Percentiles rank a stretch among this genome's conserved stretches.
These are phyloP conservation scores for Phytophthora tentaculata DNA, from an alignment of 352 stramenopile genomes.

Conservation along the genomic window DNA sequence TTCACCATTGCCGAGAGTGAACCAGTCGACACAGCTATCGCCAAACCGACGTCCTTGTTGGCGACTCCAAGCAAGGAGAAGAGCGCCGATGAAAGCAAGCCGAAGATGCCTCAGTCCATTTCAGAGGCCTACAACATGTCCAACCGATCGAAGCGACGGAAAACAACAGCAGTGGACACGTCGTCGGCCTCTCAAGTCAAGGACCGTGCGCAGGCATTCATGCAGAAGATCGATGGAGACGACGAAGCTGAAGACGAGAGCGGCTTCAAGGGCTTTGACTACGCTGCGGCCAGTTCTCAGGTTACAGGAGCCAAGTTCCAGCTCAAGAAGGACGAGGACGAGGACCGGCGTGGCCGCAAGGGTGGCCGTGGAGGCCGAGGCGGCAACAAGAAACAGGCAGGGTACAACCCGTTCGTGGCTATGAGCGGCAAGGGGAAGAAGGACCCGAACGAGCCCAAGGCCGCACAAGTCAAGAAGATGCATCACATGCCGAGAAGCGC, in stretches of 20 bases:
- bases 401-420: constrained; percentile 84
- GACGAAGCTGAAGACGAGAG: constrained; percentile 20
- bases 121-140: constrained; percentile 78
- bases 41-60: constrained; percentile 7
- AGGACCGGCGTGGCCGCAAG: constrained; percentile 12
- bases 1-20: constrained; percentile 67
- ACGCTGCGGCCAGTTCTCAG: constrained; percentile 51
- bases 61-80: constrained; percentile 19
- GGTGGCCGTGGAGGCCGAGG: constrained; percentile 24
- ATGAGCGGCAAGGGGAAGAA: constrained; percentile 50
- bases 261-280: constrained; percentile 60
- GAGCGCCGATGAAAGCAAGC: constrained; percentile 9
- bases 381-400: constrained; percentile 48
- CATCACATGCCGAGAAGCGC: constrained; percentile 86
- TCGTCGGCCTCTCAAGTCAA: constrained; percentile 44
- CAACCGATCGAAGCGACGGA: constrained; percentile 71
- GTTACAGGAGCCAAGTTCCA: constrained; percentile 56
- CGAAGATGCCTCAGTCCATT: constrained; percentile 68
- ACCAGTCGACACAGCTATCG: constrained; percentile 2
- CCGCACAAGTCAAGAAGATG: constrained; percentile 72
- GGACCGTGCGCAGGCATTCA: constrained; percentile 48
- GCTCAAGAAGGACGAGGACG: constrained; percentile 45
- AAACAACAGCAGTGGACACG: constrained; percentile 43
- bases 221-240: constrained; percentile 47
- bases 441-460: constrained; percentile 33